These are phyloP conservation scores for Novymonas esmeraldas DNA, from an alignment of 208 protist genomes.

Conservation along the genomic window DNA sequence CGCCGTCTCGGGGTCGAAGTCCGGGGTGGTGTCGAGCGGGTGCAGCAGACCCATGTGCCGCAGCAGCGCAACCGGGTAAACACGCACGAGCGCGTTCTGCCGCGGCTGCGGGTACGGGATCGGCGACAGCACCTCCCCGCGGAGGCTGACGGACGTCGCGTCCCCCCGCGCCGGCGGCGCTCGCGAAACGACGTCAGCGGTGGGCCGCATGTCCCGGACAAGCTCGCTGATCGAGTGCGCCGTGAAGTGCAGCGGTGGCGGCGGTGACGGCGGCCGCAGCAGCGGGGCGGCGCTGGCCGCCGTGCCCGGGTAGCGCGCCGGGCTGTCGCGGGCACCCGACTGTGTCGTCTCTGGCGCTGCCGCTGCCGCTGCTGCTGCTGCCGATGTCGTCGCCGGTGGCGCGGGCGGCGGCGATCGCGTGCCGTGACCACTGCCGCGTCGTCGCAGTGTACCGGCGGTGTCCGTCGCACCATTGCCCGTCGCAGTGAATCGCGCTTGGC, in stretches of 20 bases:
- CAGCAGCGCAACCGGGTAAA: slow-evolving; percentile 45
- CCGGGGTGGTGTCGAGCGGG: slow-evolving; percentile 27
- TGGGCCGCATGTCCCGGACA: slow-evolving; percentile 6
- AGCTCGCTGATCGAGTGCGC: slow-evolving; percentile 26
- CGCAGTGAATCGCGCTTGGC: not conserved
- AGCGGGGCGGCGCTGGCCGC: not conserved
- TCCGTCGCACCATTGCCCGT: not conserved
- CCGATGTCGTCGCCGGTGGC: not conserved
- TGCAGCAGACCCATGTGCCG: slow-evolving; percentile 44
- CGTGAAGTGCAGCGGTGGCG: slow-evolving; percentile 8
- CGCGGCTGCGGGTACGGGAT: slow-evolving; percentile 15
- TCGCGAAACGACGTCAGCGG: slow-evolving; percentile 7
- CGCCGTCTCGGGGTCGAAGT: slow-evolving; percentile 23
- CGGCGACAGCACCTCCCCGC: not conserved
- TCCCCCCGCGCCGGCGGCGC: not conserved
- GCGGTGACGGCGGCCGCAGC: not conserved
- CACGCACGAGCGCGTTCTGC: slow-evolving; percentile 42
- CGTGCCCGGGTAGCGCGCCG: not conserved
- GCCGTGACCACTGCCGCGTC: not conserved
- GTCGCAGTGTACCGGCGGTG: not conserved
- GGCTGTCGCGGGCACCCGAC: not conserved
- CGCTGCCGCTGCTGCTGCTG: not conserved
- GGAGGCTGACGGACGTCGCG: not conserved
- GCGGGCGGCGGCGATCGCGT: not conserved
- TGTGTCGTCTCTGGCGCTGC: not conserved